Conservation (phyloP, 1,284 basidiomycete genomes). For the Fomitopsis betulina region DNA sequence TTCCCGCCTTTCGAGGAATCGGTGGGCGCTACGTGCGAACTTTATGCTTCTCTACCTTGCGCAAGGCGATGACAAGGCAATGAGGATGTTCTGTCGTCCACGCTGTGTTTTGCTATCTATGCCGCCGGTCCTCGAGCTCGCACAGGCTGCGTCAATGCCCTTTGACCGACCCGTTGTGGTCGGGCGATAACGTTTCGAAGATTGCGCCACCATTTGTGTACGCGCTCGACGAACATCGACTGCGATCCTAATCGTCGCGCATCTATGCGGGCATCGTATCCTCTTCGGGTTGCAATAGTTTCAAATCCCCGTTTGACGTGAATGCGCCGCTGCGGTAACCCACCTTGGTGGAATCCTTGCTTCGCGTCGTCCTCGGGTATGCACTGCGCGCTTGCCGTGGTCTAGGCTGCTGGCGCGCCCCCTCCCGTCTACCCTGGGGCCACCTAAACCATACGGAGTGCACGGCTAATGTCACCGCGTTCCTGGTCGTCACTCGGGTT, state of each 20-base stretch:
- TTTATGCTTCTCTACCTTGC: neutral
- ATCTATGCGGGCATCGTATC: neutral
- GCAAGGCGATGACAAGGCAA: neutral
- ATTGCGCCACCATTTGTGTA: neutral
- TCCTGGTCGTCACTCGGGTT: neutral
- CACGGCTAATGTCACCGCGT: neutral
- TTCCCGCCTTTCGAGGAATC: neutral
- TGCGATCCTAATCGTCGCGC: neutral
- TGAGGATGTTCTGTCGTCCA: neutral
- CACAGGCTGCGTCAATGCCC: neutral
- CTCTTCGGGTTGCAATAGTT: neutral
- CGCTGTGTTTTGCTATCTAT: neutral
- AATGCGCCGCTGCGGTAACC: neutral
- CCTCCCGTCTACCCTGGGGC: neutral
- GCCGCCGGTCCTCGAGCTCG: neutral
- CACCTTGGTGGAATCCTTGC: neutral
- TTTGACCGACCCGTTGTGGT: neutral
- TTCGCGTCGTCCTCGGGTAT: neutral
- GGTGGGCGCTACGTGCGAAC: neutral
- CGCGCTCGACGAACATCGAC: neutral
- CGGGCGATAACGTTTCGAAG: neutral
- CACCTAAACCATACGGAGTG: neutral
- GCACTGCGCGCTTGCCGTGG: neutral
- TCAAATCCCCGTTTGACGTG: neutral
- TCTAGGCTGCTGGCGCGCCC: neutral